phyloP scores from a whole-genome alignment of 1,284 basidiomycete species.

The Papiliotrema flavescens region DNA sequence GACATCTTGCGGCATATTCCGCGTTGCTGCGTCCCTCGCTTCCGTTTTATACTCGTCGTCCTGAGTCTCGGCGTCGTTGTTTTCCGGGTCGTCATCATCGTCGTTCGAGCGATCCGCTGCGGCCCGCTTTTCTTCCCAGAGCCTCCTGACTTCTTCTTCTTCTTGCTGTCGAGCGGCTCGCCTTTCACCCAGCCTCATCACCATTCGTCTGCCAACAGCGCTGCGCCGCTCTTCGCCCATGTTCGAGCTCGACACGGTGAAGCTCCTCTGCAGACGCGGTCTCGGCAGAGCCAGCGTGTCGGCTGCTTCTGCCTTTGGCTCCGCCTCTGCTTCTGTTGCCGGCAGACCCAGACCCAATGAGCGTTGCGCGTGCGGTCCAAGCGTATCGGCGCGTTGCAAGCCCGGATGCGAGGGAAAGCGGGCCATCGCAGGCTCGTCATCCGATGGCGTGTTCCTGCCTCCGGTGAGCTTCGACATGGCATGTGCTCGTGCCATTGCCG shows the following conservation, averaged over 20 bases:
- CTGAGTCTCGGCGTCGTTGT: slow-evolving; percentile 1
- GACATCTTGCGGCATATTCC: too few species aligned
- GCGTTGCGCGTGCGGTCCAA: slow-evolving; percentile 23
- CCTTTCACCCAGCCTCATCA: slow-evolving; percentile 42
- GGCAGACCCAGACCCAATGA: slow-evolving; percentile 17
- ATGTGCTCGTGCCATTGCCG: slow-evolving; percentile 41
- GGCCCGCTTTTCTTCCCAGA: slow-evolving; percentile 40
- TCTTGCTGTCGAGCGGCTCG: slow-evolving; percentile 37
- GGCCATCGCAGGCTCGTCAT: slow-evolving; percentile 18
- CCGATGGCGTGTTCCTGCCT: slow-evolving; percentile 24
- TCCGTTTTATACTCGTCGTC: slow-evolving; percentile 3
- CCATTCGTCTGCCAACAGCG: slow-evolving; percentile 49
- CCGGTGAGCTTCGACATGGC: slow-evolving; percentile 49
- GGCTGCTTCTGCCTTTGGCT: neutral
- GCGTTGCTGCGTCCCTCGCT: too few species aligned
- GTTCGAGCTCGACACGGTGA: slow-evolving; percentile 44
- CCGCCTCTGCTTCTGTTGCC: neutral
- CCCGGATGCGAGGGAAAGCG: slow-evolving; percentile 11
- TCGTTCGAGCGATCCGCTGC: slow-evolving; percentile 8
- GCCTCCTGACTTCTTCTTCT: slow-evolving; percentile 32
- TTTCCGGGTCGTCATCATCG: slow-evolving; percentile 1
- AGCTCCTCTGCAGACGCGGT: slow-evolving; percentile 45
- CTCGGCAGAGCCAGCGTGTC: slow-evolving; percentile 17
- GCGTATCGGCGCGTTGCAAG: slow-evolving; percentile 34
- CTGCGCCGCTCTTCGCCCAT: slow-evolving; percentile 49